Evolutionary conservation across 768 basidiomycete species (phyloP), one percentile per base, ranked within the genome.

Genomic region (Lenzites betulinus): DNA sequence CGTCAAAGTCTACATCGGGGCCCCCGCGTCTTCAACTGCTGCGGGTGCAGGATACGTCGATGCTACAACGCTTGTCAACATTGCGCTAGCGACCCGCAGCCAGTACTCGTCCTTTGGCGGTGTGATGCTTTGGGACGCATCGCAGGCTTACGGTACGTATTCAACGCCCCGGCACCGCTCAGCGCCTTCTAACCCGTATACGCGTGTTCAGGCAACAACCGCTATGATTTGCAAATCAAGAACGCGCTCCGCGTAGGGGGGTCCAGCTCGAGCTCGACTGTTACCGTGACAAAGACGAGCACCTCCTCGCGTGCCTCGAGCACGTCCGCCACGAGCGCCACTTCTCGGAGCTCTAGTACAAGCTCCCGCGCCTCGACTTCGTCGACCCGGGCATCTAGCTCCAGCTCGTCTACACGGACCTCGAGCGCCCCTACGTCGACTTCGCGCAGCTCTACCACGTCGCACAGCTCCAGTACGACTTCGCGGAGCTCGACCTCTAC

Each of bases 91-190:
- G 56, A 85, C 82, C 75, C 80, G 83, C 39, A 72, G 75, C 30
- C 80, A 81, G 59, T 87, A 84, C 74, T 83, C 85, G 5, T 84
- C 84, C 1, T 87, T 87, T 62, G 84, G 86, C 20, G 86, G 86
- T 7, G 80, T 87, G 13, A 76, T 76, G 76, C 67, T 76, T 42
- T 77, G 76, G 75, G 75, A 76, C 60, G 75, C 75, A 8, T 71
- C 70, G 18, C 66, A 66, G 47, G 66, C 64, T 7, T 64, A 59
- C 23, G 63, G 66, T 64, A 23, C 26, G 60, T 47, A 11, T 6
- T 16, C 26, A 2, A 15, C 26, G 3, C 1, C 20, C n/a, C 9
- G 3, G 8, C 3, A 26, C 18, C 25, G 38, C 20, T 2, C n/a
- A 1, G 25, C 3, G 16, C 2, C 35, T 12, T 20, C 22, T 20